Percentiles rank a stretch among this genome's conserved stretches.
Conservation (phyloP, 768 basidiomycete species). For the Naganishia randhawae region DNA sequence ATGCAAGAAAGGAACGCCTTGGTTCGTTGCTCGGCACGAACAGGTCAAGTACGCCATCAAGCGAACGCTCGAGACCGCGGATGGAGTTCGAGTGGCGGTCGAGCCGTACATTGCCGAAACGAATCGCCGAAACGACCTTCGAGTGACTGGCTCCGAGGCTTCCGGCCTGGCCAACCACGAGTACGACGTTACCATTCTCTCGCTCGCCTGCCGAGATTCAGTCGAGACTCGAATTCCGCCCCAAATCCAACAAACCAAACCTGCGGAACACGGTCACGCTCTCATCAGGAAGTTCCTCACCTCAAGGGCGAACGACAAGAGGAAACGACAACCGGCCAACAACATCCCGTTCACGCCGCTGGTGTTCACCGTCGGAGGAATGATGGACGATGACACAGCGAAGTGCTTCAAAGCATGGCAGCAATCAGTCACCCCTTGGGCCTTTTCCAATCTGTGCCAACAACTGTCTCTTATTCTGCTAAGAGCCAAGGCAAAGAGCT, state of each 20-base stretch:
- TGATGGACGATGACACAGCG: not conserved
- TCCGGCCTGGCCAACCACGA: not conserved
- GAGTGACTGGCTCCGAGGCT: not conserved
- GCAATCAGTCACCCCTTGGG: not conserved
- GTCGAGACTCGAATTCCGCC: not conserved
- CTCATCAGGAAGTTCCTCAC: not conserved
- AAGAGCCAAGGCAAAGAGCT: not conserved
- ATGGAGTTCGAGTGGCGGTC: too few relatives aligned
- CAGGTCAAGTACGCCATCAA: too few relatives aligned
- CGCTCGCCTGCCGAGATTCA: conserved; percentile 4
- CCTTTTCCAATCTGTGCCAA: not conserved
- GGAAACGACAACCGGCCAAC: not conserved
- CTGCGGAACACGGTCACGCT: not conserved
- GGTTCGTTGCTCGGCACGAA: too few relatives aligned
- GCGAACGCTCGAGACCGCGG: too few relatives aligned
- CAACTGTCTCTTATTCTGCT: not conserved
- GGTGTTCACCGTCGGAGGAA: not conserved
- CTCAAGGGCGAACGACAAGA: not conserved
- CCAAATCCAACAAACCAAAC: not conserved
- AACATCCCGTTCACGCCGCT: not conserved
- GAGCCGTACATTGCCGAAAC: too few relatives aligned
- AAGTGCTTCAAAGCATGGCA: not conserved
- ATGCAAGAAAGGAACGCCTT: too few relatives aligned
- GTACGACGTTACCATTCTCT: conserved; percentile 9
- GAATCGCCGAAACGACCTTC: not conserved